Evolutionary conservation across 1,284 basidiomycete genomes (phyloP).

Genomic region (Dichomitus squalens): DNA sequence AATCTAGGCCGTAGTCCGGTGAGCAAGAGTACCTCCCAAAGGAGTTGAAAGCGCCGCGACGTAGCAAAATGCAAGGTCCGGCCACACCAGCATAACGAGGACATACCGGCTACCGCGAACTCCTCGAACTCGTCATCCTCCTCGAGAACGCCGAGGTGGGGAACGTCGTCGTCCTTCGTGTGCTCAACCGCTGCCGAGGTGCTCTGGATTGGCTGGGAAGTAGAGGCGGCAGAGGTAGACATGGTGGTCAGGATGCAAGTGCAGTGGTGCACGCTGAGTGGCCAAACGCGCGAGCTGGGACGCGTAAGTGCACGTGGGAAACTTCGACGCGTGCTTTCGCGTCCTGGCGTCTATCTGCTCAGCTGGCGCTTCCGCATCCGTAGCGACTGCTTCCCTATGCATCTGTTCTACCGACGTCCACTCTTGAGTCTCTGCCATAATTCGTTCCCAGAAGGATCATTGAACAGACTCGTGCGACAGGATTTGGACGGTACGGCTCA

Average conservation of each 20-base stretch:
- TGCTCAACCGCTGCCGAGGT: constrained; percentile 37
- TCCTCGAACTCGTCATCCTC: constrained; percentile 89
- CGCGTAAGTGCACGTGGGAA: constrained; percentile 18
- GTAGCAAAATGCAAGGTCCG: too few species aligned
- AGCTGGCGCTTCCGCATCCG: too few species aligned
- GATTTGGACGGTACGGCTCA: too few species aligned
- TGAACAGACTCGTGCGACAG: too few species aligned
- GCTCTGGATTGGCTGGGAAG: constrained; percentile 39
- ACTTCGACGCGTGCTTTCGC: constrained; percentile 10
- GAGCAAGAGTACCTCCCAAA: background rate
- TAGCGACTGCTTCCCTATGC: too few species aligned
- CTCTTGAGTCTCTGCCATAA: too few species aligned
- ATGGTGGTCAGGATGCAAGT: constrained; percentile 20
- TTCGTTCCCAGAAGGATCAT: too few species aligned
- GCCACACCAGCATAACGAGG: background rate
- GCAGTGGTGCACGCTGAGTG: background rate
- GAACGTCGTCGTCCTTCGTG: constrained; percentile 44
- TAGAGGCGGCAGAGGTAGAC: constrained; percentile 35
- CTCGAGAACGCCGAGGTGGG: constrained; percentile 73
- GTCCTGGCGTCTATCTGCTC: too few species aligned
- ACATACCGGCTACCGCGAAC: constrained; percentile 70
- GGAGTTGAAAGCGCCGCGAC: too few species aligned
- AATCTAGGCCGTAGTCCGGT: constrained; percentile 51
- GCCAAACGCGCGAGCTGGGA: constrained; percentile 1
- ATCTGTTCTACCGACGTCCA: too few species aligned